These are phyloP conservation scores for Didymellaceae sp. DNA, from an alignment of 2,329 filamentous ascomycete species.

Conservation along the genomic window DNA sequence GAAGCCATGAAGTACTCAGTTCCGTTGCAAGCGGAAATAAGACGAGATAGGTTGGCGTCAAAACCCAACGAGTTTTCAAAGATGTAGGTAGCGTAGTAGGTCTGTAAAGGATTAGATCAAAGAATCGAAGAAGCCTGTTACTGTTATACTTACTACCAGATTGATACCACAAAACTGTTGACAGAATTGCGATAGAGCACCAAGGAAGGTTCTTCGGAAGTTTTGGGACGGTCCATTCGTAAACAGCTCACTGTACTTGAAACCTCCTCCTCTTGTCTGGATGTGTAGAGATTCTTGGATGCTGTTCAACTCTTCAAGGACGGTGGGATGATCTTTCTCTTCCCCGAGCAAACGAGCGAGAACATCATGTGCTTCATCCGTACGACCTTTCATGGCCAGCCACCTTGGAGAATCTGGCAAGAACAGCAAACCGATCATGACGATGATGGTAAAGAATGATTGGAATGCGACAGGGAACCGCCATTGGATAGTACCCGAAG, in stretches of 20 bases:
- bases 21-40: constrained; percentile 49
- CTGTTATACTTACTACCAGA: constrained; percentile 29
- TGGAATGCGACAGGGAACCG: constrained; percentile 62
- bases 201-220: constrained; percentile 52
- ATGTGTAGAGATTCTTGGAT: constrained; percentile 45
- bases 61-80: constrained; percentile 51
- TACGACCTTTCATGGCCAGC: constrained; percentile 58
- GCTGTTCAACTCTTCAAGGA: constrained; percentile 41
- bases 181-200: constrained; percentile 54
- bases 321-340: constrained; percentile 44
- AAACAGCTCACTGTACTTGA: constrained; percentile 54
- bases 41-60: constrained; percentile 39
- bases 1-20: constrained; percentile 52
- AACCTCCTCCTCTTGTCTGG: constrained; percentile 55
- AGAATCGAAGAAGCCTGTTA: no score
- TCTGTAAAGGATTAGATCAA: constrained; percentile 14
- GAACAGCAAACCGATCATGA: constrained; percentile 39
- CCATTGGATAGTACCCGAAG: constrained; percentile 50
- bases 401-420: constrained; percentile 55
- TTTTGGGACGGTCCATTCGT: constrained; percentile 48
- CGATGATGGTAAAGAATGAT: constrained; percentile 38
- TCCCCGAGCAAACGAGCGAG: constrained; percentile 47
- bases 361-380: constrained; percentile 51
- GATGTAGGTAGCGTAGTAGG: constrained; percentile 53
- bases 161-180: constrained; percentile 51